Evolutionary conservation across 805 yeast species (phyloP), one percentile per base, ranked within the genome.

Genomic region (Candida ficus): DNA sequence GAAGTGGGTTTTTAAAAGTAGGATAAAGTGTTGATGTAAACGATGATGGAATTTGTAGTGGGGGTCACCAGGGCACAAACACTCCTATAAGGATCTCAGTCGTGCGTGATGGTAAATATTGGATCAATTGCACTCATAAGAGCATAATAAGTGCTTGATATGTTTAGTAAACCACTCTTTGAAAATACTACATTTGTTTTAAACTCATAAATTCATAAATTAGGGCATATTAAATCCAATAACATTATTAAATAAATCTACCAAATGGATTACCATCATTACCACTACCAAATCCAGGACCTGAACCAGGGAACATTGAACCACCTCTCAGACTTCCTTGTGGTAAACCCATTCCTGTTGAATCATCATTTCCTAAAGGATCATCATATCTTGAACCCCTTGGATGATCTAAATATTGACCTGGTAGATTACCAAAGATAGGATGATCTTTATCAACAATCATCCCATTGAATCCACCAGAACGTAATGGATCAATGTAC

Each of bases 361-460:
- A n/a, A 17, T 42, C 45, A 32, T 42, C 41, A 12, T 32, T 32
- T 1, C 32, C 3, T 10, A 21, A 21, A 18, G 45, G 45, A 31
- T 36, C 40, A 25, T 39, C 43, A 7, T 39, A 39, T 5, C 41
- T 29, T 22, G 43, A 38, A 8, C 38, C 33, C 14, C 25, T 23
- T 14, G 37, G 38, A 10, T 38, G 38, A 16, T 29, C 33, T 9
- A 14, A 16, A 14, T 32, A 23, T 21, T 14, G 14, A 12, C 25
- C 26, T 10, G 25, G 19, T 6, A 14, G 19, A 9, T 38, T 34
- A 13, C 42, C 41, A 48, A 77, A 78, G 8, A 78, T 41, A 1
- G 81, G 82, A 50, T 78, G 80, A 33, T 69, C 55, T 2, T 64
- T 51, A 4, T 73, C 65, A 1, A 80, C 78, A 40, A 71, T 60